Evolutionary conservation across 495 filamentous ascomycete species (phyloP).

Genomic region (Pseudomonodictys pantanalensis): DNA sequence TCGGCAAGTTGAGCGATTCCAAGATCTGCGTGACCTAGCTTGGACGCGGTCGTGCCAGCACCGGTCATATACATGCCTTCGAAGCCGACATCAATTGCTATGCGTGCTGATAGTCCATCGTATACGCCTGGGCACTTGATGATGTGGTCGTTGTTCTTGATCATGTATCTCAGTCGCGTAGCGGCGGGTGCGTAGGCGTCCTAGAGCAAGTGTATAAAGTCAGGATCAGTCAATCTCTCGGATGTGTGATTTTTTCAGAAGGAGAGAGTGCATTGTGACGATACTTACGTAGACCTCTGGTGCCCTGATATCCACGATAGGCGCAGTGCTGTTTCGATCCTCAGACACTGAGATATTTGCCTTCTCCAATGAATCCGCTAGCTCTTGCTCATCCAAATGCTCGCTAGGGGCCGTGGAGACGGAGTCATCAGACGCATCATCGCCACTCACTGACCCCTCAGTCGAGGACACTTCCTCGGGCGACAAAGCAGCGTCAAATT

Average conservation of each 20-base stretch:
- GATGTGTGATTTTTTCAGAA: background rate
- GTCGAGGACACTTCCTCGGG: conserved; percentile 9
- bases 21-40: conserved; percentile 30
- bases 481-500: background rate
- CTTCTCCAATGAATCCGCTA: background rate
- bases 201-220: conserved; percentile 1
- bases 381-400: background rate
- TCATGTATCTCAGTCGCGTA: conserved; percentile 17
- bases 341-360: too few relatives aligned
- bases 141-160: conserved; percentile 21
- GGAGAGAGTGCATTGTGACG: too few relatives aligned
- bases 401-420: conserved; percentile 16
- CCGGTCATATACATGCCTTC: conserved; percentile 31
- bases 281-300: too few relatives aligned
- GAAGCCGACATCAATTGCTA: conserved; percentile 25
- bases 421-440: conserved; percentile 21
- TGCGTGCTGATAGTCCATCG: conserved; percentile 21
- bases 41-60: conserved; percentile 29
- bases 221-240: background rate
- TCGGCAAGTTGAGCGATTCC: conserved; percentile 27
- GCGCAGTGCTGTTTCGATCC: too few relatives aligned
- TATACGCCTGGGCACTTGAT: conserved; percentile 26
- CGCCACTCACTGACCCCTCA: conserved; percentile 14
- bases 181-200: conserved; percentile 13
- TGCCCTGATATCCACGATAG: background rate